Evolutionary conservation across 768 basidiomycete species (phyloP).

Genomic region (Boletellus sp.): DNA sequence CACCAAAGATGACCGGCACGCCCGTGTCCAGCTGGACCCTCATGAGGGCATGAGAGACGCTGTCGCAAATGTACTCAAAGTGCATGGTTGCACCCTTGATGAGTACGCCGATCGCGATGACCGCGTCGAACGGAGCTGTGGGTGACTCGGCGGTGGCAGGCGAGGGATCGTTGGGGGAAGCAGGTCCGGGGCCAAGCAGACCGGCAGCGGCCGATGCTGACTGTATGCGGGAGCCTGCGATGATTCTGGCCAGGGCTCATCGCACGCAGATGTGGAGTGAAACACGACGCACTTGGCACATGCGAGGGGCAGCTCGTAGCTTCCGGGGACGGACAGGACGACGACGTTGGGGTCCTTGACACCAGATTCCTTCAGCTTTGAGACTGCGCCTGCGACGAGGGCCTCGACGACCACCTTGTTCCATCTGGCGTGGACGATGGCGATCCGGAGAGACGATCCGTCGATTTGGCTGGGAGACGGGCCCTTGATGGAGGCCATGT

Average conservation of each 20-base stretch:
- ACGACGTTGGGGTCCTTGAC: slow-evolving; percentile 90
- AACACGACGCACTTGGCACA: slow-evolving; percentile 67
- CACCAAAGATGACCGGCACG: slow-evolving; percentile 94
- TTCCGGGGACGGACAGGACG: slow-evolving; percentile 88
- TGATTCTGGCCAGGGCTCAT: slow-evolving; percentile 54
- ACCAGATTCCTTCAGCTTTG: slow-evolving; percentile 78
- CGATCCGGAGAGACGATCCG: slow-evolving; percentile 77
- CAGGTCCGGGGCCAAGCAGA: slow-evolving; percentile 57
- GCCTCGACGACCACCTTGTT: slow-evolving; percentile 85
- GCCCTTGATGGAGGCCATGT: slow-evolving; percentile 65
- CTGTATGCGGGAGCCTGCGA: slow-evolving; percentile 83
- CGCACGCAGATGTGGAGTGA: slow-evolving; percentile 1
- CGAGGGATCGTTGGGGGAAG: slow-evolving; percentile 34
- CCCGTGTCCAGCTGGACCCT: slow-evolving; percentile 90
- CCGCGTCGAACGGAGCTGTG: slow-evolving; percentile 79
- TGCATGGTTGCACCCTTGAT: slow-evolving; percentile 99
- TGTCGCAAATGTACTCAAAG: slow-evolving; percentile 98
- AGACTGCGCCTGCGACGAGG: slow-evolving; percentile 73
- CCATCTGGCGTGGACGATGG: slow-evolving; percentile 96
- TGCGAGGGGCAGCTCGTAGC: slow-evolving; percentile 89
- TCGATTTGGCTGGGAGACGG: slow-evolving; percentile 62
- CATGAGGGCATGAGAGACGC: slow-evolving; percentile 93
- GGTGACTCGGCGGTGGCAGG: slow-evolving; percentile 36
- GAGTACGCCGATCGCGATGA: slow-evolving; percentile 96
- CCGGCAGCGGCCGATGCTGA: slow-evolving; percentile 75